Evolutionary conservation across 768 basidiomycete genomes (phyloP).

Genomic region (Leccinellum rugosiceps): DNA sequence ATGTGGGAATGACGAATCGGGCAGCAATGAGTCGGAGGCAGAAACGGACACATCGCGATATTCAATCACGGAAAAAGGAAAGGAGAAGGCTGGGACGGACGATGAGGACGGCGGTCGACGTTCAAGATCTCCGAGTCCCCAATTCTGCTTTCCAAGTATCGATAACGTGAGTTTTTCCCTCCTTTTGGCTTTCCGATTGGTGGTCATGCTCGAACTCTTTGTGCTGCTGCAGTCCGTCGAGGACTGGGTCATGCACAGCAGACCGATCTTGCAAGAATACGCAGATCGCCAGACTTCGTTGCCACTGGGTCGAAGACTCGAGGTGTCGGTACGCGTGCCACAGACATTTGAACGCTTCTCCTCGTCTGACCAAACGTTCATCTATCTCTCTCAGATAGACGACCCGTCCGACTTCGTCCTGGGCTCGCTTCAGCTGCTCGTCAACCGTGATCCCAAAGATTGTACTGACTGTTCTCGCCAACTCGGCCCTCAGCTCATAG

Average conservation of each 20-base stretch:
- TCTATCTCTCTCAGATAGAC: slow-evolving; percentile 14
- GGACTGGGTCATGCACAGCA: slow-evolving; percentile 25
- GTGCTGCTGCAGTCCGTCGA: slow-evolving; percentile 8
- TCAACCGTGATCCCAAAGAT: slow-evolving; percentile 21
- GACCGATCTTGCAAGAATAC: slow-evolving; percentile 24
- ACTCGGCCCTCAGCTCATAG: slow-evolving; percentile 30
- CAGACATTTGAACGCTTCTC: not conserved
- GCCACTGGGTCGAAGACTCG: slow-evolving; percentile 23
- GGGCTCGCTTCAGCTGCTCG: slow-evolving; percentile 28
- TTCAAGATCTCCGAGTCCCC: not conserved
- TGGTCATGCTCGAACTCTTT: not conserved
- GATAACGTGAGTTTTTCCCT: slow-evolving; percentile 6
- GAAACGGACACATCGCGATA: not conserved
- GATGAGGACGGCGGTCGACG: not conserved
- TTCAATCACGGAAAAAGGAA: slow-evolving; percentile 8
- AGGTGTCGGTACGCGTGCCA: slow-evolving; percentile 20
- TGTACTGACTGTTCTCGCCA: slow-evolving; percentile 13
- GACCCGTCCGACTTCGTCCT: slow-evolving; percentile 24
- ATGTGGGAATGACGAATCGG: not conserved
- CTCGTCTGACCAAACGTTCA: slow-evolving; percentile 1
- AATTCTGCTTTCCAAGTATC: not conserved
- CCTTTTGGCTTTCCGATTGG: not conserved
- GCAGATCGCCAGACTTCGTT: slow-evolving; percentile 26
- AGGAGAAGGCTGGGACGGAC: slow-evolving; percentile 7
- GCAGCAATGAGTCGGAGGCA: not conserved